Evolutionary conservation across 148 eudicot genomes (phyloP), one percentile per base, ranked within the genome.

Genomic region (Linanthus parryae): DNA sequence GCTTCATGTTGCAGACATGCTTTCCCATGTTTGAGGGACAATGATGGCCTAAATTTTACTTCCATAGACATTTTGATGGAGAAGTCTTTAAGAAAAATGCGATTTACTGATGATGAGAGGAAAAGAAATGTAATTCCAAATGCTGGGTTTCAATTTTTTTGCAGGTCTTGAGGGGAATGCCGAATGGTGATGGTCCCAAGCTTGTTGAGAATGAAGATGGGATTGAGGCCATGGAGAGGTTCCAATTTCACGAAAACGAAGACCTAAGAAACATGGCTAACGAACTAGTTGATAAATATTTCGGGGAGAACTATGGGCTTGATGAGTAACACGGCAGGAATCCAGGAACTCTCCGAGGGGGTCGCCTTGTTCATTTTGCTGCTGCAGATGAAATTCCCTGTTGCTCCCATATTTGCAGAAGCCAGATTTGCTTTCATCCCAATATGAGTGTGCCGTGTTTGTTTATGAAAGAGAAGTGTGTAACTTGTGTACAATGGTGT

Each of bases 191-290:
- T 66, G 99, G 99, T 2, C 82, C 81, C n/a, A 92, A 82, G 70
- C 81, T 92, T 29, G 96, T 92, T 4, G 99, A 92, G 70, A 81
- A 71, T 40, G 91, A 84, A 64, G 99, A 92, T 52, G 96, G 96
- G 12, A 88, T 92, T 18, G 99, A 92, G 39, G 99, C 99, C 65
- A 81, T 92, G 94, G 99, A 92, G 56, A 73, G 94, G 56, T 84
- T 81, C 54, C 96, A 87, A 54, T 92, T 92, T 50, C 99, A 92
- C 37, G 96, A 87, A 56, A 92, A 92, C 59, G 96, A 92, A 61
- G 94, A 84, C 37, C 80, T 87, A 6, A 69, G 96, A 71, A 76
- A 57, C 44, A 92, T 92, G 96, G 99, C 96, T 28, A 92, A 82
- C 56, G 71, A 76, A 33, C 59, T 92, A 36, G 88, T 92, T 53